Evolutionary conservation across 768 basidiomycete genomes (phyloP).

Genomic region (Suillus weaverae): DNA sequence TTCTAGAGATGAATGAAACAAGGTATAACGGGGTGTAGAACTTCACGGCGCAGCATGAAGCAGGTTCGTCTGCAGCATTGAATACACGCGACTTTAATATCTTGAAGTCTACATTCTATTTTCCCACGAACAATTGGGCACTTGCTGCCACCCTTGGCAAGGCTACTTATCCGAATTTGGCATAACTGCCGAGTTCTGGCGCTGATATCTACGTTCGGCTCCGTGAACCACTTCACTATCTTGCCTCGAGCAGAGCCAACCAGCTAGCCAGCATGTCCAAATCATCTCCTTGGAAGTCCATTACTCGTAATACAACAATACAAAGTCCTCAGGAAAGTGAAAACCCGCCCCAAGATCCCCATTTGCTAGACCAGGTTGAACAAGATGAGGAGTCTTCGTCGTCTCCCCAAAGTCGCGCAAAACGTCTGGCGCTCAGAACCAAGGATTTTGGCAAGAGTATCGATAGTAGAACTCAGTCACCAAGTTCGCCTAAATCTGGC

Average conservation of each 20-base stretch:
- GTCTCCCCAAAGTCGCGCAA: constrained; percentile 46
- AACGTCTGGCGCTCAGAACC: constrained; percentile 56
- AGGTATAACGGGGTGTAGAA: constrained; percentile 13
- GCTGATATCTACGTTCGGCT: constrained; percentile 8
- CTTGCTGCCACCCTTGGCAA: background rate
- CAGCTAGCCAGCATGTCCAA: constrained; percentile 23
- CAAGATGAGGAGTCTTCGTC: constrained; percentile 27
- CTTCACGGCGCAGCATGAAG: constrained; percentile 18
- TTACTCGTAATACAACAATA: constrained; percentile 18
- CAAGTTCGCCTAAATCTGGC: constrained; percentile 30
- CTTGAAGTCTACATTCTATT: background rate
- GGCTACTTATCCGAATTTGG: constrained; percentile 26
- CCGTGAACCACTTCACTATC: background rate
- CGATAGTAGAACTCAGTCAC: constrained; percentile 38
- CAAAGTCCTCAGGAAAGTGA: constrained; percentile 28
- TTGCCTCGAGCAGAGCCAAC: background rate
- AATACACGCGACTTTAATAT: constrained; percentile 17
- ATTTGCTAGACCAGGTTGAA: constrained; percentile 30
- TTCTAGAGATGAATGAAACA: constrained; percentile 14
- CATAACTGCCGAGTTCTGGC: constrained; percentile 16
- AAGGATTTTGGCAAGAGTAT: constrained; percentile 66
- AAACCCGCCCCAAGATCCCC: constrained; percentile 28
- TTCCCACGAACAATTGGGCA: constrained; percentile 18
- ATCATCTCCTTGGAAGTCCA: constrained; percentile 23
- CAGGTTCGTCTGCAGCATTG: constrained; percentile 18